Evolutionary conservation across 2,329 filamentous ascomycete genomes (phyloP).

Genomic region (Colletotrichum viniferum): DNA sequence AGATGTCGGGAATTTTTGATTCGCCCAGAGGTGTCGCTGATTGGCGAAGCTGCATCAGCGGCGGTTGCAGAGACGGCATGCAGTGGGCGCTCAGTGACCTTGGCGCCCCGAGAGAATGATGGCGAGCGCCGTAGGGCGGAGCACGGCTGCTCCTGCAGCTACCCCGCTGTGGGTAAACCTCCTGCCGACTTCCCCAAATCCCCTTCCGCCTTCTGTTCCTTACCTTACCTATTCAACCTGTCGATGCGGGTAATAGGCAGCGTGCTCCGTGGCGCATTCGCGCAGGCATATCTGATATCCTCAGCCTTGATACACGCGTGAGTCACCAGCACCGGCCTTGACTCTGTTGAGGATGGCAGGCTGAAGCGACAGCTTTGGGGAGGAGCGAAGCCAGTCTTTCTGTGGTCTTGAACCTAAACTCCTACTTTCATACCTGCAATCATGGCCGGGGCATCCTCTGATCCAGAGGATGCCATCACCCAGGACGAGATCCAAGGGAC

Average conservation of each 20-base stretch:
- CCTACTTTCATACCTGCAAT: not conserved
- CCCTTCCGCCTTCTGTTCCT: not conserved
- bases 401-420: not conserved
- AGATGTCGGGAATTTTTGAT: slow-evolving; percentile 5
- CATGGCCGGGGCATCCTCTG: slow-evolving; percentile 30
- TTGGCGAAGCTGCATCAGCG: not conserved
- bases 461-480: slow-evolving; percentile 45
- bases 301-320: not conserved
- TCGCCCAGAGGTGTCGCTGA: not conserved
- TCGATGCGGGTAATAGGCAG: not conserved
- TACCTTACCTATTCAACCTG: not conserved
- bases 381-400: not conserved
- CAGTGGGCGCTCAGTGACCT: not conserved
- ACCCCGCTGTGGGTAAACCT: slow-evolving; percentile 5
- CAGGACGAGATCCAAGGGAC: slow-evolving; percentile 43
- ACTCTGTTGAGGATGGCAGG: not conserved
- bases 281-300: not conserved
- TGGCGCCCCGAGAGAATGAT: not conserved
- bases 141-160: not conserved
- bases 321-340: not conserved
- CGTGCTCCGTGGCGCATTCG: not conserved
- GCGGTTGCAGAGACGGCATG: not conserved
- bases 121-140: not conserved
- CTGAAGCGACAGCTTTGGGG: not conserved
- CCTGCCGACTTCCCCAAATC: not conserved